Base-by-base conservation (phyloP, 2,329 filamentous ascomycete genomes). In the Trichoderma sp. region DNA sequence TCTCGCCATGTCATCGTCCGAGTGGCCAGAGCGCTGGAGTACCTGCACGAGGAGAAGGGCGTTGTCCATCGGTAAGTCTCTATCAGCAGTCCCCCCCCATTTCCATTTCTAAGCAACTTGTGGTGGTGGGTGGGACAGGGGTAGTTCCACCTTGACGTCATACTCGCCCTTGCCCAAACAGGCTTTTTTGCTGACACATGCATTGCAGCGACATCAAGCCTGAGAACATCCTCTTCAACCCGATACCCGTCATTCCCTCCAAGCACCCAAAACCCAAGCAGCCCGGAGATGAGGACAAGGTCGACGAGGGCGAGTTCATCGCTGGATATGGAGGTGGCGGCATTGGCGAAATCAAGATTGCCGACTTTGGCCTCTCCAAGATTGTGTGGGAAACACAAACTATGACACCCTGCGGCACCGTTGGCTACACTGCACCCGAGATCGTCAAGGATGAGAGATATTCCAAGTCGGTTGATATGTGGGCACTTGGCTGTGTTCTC, bases 401-500 rank as follows among this genome's bases (percentile, higher is more conserved):
- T 11, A 98, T 97, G 93, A 99, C 96, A 3, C 96, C 96, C n/a
- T 99, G 96, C 79, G 96, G 96, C 69, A 99, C 96, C 0, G 96
- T 98, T 69, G 96, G 96, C 55, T 99, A 99, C 82, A 98, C 96
- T 4, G 96, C 96, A 4, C 96, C 96, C 8, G 96, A 99, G 78
- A 99, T 99, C 72, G 96, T 99, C 79, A 98, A 98, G 82, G 96
- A 99, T 81, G 96, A 99, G 82, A 89, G 94, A 27, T 99, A 99
- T 81, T 98, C 95, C 47, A 99, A 98, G 85, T 96, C 93, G 63
- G 96, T 99, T 57, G 96, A 99, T 77, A 99, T 99, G 96, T 99
- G 96, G 96, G 96, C 96, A 4, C 82, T 99, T 37, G 96, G 96
- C 16, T 99, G 96, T 78, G 96, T 99, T 13, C 85, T 99, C 5